Base-by-base conservation (phyloP, 495 filamentous ascomycete species). In the Aspergillus funiculosus region DNA sequence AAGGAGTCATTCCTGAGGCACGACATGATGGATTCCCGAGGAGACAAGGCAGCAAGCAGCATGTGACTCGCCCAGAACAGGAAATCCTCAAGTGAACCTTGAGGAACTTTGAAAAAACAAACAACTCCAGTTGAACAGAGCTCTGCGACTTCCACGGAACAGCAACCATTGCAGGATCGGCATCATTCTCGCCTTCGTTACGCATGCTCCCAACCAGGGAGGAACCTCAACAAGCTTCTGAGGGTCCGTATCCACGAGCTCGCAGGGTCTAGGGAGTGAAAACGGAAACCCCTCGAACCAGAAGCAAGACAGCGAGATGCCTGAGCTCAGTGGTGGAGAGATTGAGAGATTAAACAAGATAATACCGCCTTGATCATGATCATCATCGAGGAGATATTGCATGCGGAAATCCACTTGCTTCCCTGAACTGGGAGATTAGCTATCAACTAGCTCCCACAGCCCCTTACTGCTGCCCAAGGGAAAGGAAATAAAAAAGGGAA, bases 391-490 rank as follows among this genome's bases (percentile, higher is more conserved):
- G 28, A 4, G 2, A 27, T 11, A 15, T 31, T 24, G 25, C 31
- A 39, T 43, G 22, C 30, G 39, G 39, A 41, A 48, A 20, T 42
- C 10, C 2, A 11, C 26, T 46, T 15, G 18, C 1, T 11, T 39
- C 42, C 39, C 48, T 55, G 38, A 32, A 36, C 38, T 45, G 29
- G 53, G 49, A 47, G 40, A 56, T 52, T 52, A 50, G 34, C 40
- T 21, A 21, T 18, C 11, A 7, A 27, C 20, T 43, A 43, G 48
- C 37, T 25, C 28, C 7, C 9, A 1, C 8, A n/a, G n/a, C 27
- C 49, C 53, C 53, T 51, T 56, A 27, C 52, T 39, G 39, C 18
- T 19, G 0, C 2, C 25, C 25, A 36, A 31, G 27, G 15, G 24
- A 38, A 11, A 30, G 18, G 26, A 46, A 29, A 30, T 37, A 18